Evolutionary conservation across 31 red algal genomes (phyloP).

Genomic region (Asparagopsis taxiformis): DNA sequence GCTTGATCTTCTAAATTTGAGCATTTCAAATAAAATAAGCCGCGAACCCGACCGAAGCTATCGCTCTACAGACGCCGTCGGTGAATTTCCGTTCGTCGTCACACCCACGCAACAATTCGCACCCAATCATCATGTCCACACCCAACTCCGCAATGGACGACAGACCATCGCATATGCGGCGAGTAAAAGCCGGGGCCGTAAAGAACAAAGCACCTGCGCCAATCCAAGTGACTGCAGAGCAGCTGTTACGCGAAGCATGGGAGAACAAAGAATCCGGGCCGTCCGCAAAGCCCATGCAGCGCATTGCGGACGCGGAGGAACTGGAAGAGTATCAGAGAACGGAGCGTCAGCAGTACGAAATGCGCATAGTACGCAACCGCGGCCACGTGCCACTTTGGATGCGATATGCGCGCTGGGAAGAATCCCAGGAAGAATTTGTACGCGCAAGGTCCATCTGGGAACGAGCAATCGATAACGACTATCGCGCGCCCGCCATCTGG

Average conservation of each 20-base stretch:
- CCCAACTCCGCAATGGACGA: too few relatives aligned
- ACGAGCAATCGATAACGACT: conserved; percentile 81
- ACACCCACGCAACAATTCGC: background rate
- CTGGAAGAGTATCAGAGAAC: conserved; percentile 62
- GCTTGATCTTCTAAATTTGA: too few relatives aligned
- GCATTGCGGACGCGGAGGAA: conserved; percentile 66
- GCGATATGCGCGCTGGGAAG: conserved; percentile 91
- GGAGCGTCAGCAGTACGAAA: conserved; percentile 84
- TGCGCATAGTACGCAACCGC: conserved; percentile 71
- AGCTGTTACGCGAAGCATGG: conserved; percentile 93
- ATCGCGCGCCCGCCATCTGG: conserved; percentile 73
- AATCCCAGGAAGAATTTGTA: conserved; percentile 66
- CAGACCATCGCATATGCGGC: conserved; percentile 27
- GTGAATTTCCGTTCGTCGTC: too few relatives aligned
- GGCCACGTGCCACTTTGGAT: conserved; percentile 67
- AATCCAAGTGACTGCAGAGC: conserved; percentile 94
- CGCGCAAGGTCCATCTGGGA: conserved; percentile 85
- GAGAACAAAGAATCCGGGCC: conserved; percentile 61
- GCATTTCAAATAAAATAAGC: too few relatives aligned
- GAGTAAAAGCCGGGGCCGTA: conserved; percentile 27
- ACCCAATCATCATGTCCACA: background rate
- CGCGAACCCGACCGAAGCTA: too few relatives aligned
- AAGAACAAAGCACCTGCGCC: conserved; percentile 89
- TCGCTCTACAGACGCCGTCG: too few relatives aligned
- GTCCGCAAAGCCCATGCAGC: conserved; percentile 50